These are phyloP conservation scores for Moricandia moricandioides DNA, from an alignment of 345 rosid genomes.

Conservation along the genomic window DNA sequence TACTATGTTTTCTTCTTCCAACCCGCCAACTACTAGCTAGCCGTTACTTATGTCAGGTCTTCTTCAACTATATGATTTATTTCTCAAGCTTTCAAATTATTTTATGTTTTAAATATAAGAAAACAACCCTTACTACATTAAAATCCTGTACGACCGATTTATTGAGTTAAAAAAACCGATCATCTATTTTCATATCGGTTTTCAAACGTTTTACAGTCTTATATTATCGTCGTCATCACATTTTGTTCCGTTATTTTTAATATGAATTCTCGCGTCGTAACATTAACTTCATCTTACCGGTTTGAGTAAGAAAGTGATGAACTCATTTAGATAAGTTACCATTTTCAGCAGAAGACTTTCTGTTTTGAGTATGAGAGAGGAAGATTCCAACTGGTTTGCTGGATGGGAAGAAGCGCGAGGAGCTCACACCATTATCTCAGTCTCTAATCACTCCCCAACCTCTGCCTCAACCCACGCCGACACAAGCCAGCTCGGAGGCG, in stretches of 20 bases:
- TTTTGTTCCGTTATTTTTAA: too few relatives aligned
- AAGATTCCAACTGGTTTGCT: slow-evolving; percentile 73
- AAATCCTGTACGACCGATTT: neutral
- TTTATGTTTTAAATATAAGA: neutral
- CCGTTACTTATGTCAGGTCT: slow-evolving; percentile 38
- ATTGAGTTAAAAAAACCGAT: too few relatives aligned
- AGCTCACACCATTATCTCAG: slow-evolving; percentile 81
- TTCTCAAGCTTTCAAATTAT: neutral
- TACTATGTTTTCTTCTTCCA: slow-evolving; percentile 25
- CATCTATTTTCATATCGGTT: too few relatives aligned
- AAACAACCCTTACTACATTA: neutral
- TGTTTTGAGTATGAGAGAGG: slow-evolving; percentile 59
- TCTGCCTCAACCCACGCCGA: slow-evolving; percentile 32
- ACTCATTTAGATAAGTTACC: neutral
- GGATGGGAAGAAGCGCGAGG: slow-evolving; percentile 91
- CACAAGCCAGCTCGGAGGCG: slow-evolving; percentile 60
- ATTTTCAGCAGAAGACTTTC: neutral
- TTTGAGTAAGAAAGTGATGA: neutral
- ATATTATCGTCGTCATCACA: too few relatives aligned
- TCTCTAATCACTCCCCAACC: slow-evolving; percentile 71
- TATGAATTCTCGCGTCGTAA: too few relatives aligned
- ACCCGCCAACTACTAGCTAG: slow-evolving; percentile 31
- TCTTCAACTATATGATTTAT: slow-evolving; percentile 2
- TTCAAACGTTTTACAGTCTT: too few relatives aligned
- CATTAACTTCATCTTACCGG: neutral